Percentiles rank a stretch among this genome's conserved stretches.
Conservation (phyloP, 495 filamentous ascomycete species). For the Aspergillus saccharolyticus region DNA sequence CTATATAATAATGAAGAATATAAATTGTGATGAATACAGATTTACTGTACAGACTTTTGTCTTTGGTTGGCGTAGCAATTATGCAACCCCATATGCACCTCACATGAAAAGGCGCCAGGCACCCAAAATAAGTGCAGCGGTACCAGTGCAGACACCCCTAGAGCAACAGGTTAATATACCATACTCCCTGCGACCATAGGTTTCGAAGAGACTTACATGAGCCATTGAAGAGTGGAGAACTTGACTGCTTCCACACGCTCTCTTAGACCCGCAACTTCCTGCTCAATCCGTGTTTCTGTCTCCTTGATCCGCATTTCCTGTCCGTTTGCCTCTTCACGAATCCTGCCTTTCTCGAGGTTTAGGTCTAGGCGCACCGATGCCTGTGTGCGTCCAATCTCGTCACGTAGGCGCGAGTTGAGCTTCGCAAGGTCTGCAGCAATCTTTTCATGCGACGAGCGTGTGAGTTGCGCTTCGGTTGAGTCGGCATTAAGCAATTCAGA, state of each 20-base stretch:
- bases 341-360: conserved; percentile 94
- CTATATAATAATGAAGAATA: too few relatives aligned
- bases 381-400: conserved; percentile 92
- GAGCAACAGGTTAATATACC: conserved; percentile 23
- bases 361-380: conserved; percentile 86
- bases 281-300: conserved; percentile 97
- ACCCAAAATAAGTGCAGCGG: conserved; percentile 89
- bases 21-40: too few relatives aligned
- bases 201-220: conserved; percentile 57
- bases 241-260: conserved; percentile 96
- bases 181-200: neutral
- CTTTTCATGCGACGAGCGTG: conserved; percentile 84
- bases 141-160: conserved; percentile 87
- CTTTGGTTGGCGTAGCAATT: too few relatives aligned
- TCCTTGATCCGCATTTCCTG: conserved; percentile 99
- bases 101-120: conserved; percentile 84
- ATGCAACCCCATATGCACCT: conserved; percentile 8
- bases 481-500: conserved; percentile 89
- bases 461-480: conserved; percentile 81
- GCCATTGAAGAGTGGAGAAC: conserved; percentile 95
- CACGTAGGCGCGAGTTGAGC: conserved; percentile 77
- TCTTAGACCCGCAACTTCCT: conserved; percentile 85
- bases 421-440: conserved; percentile 93
- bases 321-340: conserved; percentile 92
- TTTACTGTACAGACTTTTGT: too few relatives aligned